A percentile compares a stretch with the other conserved stretches of the same genome.
These are phyloP conservation scores for Termitomyces sp. DNA, from an alignment of 768 basidiomycete genomes.

Conservation along the genomic window DNA sequence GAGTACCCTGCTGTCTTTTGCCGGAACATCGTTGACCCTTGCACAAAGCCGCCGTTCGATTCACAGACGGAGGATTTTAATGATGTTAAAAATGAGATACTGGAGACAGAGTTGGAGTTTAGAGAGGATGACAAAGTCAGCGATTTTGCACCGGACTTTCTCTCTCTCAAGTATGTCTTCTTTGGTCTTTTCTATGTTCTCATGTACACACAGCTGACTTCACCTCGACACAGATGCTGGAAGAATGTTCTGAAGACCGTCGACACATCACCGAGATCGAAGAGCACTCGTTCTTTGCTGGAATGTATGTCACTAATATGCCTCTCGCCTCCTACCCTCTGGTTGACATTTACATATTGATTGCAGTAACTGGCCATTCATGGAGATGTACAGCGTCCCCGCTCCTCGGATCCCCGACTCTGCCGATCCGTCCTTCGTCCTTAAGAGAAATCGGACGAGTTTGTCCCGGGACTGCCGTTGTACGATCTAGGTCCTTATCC, in stretches of 20 bases:
- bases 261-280: not conserved
- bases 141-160: not conserved
- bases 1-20: not conserved
- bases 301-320: not conserved
- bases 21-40: too few relatives aligned
- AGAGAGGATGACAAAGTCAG: not conserved
- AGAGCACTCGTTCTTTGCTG: not conserved
- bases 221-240: not conserved
- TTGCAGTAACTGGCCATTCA: not conserved
- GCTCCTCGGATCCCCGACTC: not conserved
- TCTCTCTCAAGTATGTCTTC: not conserved
- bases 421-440: not conserved
- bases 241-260: not conserved
- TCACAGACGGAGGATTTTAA: not conserved
- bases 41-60: not conserved
- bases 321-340: not conserved
- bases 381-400: not conserved
- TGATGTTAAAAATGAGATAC: not conserved
- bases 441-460: not conserved
- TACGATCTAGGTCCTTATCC: not conserved
- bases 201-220: not conserved
- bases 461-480: not conserved
- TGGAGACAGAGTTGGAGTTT: not conserved
- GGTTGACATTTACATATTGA: too few relatives aligned
- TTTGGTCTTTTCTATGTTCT: not conserved